These are phyloP conservation scores for Eucalyptus pumila DNA, from an alignment of 345 rosid genomes.

Conservation along the genomic window DNA sequence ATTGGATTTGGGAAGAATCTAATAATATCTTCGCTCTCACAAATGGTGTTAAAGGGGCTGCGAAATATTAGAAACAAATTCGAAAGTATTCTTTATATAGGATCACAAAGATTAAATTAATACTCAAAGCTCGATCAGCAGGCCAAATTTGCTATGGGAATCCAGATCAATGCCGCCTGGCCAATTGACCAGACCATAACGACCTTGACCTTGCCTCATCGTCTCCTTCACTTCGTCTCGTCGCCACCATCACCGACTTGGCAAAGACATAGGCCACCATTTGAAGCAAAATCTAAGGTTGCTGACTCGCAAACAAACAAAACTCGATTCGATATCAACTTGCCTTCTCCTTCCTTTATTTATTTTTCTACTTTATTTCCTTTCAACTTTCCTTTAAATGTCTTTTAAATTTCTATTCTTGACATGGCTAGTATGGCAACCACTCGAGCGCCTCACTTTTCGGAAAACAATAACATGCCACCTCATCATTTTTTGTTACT, in stretches of 20 bases:
- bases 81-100: not conserved
- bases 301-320: not conserved
- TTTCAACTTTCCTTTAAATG: too few relatives aligned
- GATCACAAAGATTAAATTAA: not conserved
- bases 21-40: not conserved
- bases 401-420: too few relatives aligned
- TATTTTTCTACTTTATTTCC: too few relatives aligned
- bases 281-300: not conserved
- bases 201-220: not conserved
- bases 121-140: not conserved
- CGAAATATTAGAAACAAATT: not conserved
- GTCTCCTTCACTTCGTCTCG: not conserved
- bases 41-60: not conserved
- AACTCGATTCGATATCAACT: not conserved
- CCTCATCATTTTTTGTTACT: too few relatives aligned
- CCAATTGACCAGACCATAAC: not conserved
- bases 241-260: not conserved
- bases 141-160: not conserved
- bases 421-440: too few relatives aligned
- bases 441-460: too few relatives aligned
- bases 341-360: not conserved
- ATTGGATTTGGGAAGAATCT: not conserved
- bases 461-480: too few relatives aligned
- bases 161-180: not conserved
- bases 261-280: not conserved